phyloP scores from a whole-genome alignment of 1,139 yeast genomes.

The Protomyces pachydermus region DNA sequence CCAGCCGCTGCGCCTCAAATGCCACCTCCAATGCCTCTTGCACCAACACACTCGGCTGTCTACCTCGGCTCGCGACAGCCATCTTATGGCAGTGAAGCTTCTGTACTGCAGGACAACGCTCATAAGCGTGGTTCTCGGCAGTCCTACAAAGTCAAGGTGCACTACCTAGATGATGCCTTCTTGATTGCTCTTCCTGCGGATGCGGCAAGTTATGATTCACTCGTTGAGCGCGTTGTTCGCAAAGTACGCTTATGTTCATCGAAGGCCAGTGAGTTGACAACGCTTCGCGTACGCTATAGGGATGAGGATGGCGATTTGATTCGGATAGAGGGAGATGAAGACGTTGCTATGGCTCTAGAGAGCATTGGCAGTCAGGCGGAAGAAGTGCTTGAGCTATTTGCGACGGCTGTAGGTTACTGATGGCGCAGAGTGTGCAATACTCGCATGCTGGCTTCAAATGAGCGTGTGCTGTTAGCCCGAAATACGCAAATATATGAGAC shows the following conservation, averaged over 20 bases:
- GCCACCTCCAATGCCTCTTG: constrained; percentile 21
- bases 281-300: constrained; percentile 63
- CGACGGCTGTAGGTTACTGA: background rate
- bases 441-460: no score
- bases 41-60: background rate
- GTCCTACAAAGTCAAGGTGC: constrained; percentile 44
- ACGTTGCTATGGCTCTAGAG: constrained; percentile 47
- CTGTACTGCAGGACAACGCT: background rate
- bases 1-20: constrained; percentile 13
- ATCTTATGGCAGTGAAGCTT: background rate
- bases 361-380: background rate
- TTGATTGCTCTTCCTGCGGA: constrained; percentile 48
- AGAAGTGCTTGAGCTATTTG: background rate
- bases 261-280: constrained; percentile 41
- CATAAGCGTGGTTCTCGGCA: background rate
- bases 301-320: constrained; percentile 97
- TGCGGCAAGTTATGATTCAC: constrained; percentile 46
- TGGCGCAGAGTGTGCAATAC: background rate
- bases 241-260: constrained; percentile 46
- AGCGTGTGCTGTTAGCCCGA: no score
- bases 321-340: constrained; percentile 77
- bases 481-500: no score
- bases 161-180: constrained; percentile 45
- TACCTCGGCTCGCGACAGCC: background rate
- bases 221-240: constrained; percentile 45